A percentile compares a stretch with the other conserved stretches of the same genome.
Evolutionary conservation across 75 land plant species (phyloP).

Genomic region (Picea sitchensis): DNA sequence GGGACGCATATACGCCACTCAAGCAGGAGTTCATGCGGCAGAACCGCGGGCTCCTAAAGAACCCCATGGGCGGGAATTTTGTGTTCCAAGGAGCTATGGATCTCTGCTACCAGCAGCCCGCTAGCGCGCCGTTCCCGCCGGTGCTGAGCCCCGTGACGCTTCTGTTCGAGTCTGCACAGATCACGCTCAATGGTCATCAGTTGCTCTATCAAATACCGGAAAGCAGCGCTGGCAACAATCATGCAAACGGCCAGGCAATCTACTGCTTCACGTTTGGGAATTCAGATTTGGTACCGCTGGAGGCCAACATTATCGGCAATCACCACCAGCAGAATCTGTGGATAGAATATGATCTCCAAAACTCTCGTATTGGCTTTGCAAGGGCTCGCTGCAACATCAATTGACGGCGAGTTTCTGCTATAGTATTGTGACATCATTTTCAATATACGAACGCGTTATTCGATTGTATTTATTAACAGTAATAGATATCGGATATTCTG

Average conservation of each 20-base stretch:
- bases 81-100: conserved; percentile 58
- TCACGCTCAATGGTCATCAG: conserved; percentile 39
- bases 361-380: conserved; percentile 69
- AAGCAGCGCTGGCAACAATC: background rate
- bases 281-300: conserved; percentile 50
- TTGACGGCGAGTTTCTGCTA: no score
- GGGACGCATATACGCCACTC: conserved; percentile 45
- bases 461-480: no score
- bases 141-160: conserved; percentile 28
- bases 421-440: no score
- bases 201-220: conserved; percentile 43
- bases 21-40: conserved; percentile 42
- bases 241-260: conserved; percentile 24
- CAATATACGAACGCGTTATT: no score
- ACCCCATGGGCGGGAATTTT: background rate
- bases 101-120: conserved; percentile 35
- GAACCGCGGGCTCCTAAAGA: conserved; percentile 16
- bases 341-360: conserved; percentile 77
- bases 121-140: background rate
- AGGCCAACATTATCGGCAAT: conserved; percentile 73
- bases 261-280: conserved; percentile 76
- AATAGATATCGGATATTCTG: no score
- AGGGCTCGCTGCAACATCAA: no score
- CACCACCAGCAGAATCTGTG: conserved; percentile 90
- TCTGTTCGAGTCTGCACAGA: conserved; percentile 48